Percentiles rank a stretch among this genome's conserved stretches.
These are phyloP conservation scores for Plasmodium adleri DNA, from an alignment of 169 alveolate genomes.

Conservation along the genomic window DNA sequence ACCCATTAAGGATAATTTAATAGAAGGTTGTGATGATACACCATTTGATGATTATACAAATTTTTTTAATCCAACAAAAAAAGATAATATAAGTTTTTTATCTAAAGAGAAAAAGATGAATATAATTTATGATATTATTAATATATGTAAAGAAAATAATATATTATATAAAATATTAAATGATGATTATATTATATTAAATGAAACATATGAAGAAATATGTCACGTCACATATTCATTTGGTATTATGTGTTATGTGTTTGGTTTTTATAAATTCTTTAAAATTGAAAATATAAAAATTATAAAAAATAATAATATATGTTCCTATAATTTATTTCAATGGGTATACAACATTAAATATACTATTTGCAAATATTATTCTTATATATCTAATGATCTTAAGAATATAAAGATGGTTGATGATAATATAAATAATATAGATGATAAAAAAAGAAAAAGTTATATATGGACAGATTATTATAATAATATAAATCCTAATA, in stretches of 20 bases:
- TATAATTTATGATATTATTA: background rate
- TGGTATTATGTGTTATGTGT: conserved; percentile 43
- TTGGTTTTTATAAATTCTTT: conserved; percentile 47
- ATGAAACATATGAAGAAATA: conserved; percentile 49
- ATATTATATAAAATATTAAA: conserved; percentile 12
- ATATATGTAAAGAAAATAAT: conserved; percentile 12
- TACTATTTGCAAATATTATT: background rate
- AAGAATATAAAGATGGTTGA: too few species aligned
- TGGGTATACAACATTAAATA: conserved; percentile 47
- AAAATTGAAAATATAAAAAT: conserved; percentile 33
- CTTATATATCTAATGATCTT: too few species aligned
- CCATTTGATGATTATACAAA: too few species aligned
- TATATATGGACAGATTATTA: too few species aligned
- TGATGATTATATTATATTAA: conserved; percentile 28
- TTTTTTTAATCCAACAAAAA: background rate
- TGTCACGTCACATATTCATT: conserved; percentile 47
- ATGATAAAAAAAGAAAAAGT: too few species aligned
- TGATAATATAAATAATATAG: too few species aligned
- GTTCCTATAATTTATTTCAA: conserved; percentile 29
- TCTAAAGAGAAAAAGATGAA: conserved; percentile 1
- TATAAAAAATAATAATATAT: conserved; percentile 34
- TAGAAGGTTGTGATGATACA: too few species aligned
- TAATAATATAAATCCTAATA: too few species aligned
- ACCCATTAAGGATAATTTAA: background rate
- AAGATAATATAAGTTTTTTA: background rate